Base-by-base conservation (phyloP, 345 rosid species). In the Populus ilicifolia region DNA sequence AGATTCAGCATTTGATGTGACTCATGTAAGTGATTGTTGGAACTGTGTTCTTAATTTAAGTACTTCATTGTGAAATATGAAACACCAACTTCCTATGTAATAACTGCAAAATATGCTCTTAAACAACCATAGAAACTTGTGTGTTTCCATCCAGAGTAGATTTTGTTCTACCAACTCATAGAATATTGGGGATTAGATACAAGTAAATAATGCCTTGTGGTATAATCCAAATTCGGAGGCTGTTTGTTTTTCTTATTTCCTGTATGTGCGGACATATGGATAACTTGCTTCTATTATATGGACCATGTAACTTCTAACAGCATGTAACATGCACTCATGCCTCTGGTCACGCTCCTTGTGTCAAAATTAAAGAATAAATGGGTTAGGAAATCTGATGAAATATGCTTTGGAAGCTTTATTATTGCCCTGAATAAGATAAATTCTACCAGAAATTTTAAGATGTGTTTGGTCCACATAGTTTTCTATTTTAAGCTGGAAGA, bases 1-100 rank as follows among this genome's bases (percentile, higher is more conserved):
- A 81, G 94, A 94, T 85, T 91, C 95, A 35, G 94, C 89, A 73
- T 92, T 96, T 85, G 86, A 88, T 79, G 99, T 96, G 80, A 87
- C 33, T 43, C 64, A 59, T n/a, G 64, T 59, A 27, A 59, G 64
- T 59, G 27, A 59, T 59, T 59, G 64, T 59, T 59, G 23, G 64
- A 56, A n/a, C 9, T 56, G 27, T 1, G 64, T 9, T 59, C 64
- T 27, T 59, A 59, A 23, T 25, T 23, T 59, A n/a, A 59, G 23
- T 59, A n/a, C 64, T 59, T 23, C 29, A 9, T n/a, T 59, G 43
- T 46, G 6, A 69, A 50, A 25, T 43, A 33, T 27, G 12, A n/a
- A 59, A 23, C 39, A 35, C 72, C 17, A 17, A 33, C 44, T n/a
- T 64, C 16, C n/a, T 43, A 23, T 21, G 11, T 21, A 62, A 56